Evolutionary conservation across 2,329 filamentous ascomycete genomes (phyloP).

Genomic region (Hymenoscyphus occultus): DNA sequence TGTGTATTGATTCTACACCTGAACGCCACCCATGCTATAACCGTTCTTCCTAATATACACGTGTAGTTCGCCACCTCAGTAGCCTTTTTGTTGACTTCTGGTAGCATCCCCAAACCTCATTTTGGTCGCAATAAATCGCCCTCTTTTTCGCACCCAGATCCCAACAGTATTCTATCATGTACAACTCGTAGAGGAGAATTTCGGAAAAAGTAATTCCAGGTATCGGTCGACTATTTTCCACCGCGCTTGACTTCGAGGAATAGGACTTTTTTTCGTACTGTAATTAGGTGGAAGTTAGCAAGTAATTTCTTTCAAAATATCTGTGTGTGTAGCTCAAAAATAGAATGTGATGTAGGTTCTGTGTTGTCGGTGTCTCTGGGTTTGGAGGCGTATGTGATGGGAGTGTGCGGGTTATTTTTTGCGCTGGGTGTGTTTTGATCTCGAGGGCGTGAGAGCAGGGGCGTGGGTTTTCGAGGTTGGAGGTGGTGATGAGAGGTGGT

Average conservation of each 20-base stretch:
- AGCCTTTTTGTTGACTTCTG: not conserved
- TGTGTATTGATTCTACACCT: not conserved
- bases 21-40: slow-evolving; percentile 5
- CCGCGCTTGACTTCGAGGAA: slow-evolving; percentile 92
- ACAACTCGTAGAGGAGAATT: not conserved
- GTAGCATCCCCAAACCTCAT: not conserved
- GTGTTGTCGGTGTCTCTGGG: no score
- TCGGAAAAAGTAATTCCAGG: not conserved
- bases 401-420: no score
- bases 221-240: slow-evolving; percentile 45
- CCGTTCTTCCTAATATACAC: slow-evolving; percentile 3
- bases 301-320: not conserved
- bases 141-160: not conserved
- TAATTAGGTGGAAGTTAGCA: slow-evolving; percentile 13
- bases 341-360: no score
- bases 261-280: slow-evolving; percentile 91
- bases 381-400: no score
- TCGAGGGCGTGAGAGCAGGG: no score
- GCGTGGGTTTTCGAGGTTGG: no score
- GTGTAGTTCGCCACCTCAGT: not conserved
- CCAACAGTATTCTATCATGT: not conserved
- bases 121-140: not conserved
- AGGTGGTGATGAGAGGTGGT: no score
- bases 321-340: no score
- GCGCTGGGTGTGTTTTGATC: no score